Evolutionary conservation across 2,329 filamentous ascomycete genomes (phyloP).

Genomic region (Xylariaceae sp.): DNA sequence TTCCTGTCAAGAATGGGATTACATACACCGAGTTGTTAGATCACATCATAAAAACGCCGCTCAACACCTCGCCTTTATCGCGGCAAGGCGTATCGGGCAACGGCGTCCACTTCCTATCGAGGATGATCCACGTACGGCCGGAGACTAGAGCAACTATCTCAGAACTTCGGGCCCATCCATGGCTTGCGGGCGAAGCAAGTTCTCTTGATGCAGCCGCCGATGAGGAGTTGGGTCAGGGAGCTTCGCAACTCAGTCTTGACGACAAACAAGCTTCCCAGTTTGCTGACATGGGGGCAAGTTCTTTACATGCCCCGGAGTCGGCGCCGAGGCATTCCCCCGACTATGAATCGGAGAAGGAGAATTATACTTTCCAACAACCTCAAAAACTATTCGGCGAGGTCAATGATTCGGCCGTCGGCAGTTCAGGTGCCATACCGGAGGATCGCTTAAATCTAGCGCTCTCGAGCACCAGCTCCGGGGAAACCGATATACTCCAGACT

Average conservation of each 20-base stretch:
- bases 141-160: constrained; percentile 73
- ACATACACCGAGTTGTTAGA: constrained; percentile 79
- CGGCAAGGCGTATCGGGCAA: constrained; percentile 60
- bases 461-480: constrained; percentile 36
- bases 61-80: constrained; percentile 68
- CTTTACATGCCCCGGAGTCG: constrained; percentile 36
- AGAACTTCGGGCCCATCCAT: constrained; percentile 71
- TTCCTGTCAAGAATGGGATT: constrained; percentile 74
- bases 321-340: constrained; percentile 47
- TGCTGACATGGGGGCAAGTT: constrained; percentile 32
- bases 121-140: constrained; percentile 84
- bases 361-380: constrained; percentile 65
- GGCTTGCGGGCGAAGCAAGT: constrained; percentile 63
- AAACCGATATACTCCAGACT: constrained; percentile 43
- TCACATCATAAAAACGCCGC: constrained; percentile 78
- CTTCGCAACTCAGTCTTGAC: constrained; percentile 66
- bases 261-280: constrained; percentile 44
- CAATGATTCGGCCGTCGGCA: constrained; percentile 55
- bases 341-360: constrained; percentile 81
- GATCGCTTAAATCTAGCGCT: constrained; percentile 53
- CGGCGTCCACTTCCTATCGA: constrained; percentile 73
- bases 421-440: constrained; percentile 53
- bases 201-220: constrained; percentile 66
- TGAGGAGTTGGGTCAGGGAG: constrained; percentile 58
- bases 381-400: constrained; percentile 59